These are phyloP conservation scores for Mortierella sp. DNA, from an alignment of 371 early-diverging fungal species.

Conservation along the genomic window DNA sequence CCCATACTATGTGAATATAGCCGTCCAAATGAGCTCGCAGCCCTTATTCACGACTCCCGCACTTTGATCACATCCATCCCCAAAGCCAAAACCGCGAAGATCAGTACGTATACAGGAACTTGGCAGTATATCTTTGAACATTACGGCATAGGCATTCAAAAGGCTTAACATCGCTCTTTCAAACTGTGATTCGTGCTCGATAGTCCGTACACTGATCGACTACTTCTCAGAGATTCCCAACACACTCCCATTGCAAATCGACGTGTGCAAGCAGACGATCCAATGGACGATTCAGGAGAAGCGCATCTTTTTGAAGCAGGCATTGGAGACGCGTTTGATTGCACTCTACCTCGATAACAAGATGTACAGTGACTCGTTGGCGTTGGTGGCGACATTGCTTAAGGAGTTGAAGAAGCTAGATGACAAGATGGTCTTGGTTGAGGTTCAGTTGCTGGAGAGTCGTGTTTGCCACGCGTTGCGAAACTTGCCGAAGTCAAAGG, in stretches of 20 bases:
- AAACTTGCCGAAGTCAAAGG: constrained; percentile 94
- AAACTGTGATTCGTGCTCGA: too few species aligned
- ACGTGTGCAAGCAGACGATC: constrained; percentile 92
- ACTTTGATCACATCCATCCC: constrained; percentile 85
- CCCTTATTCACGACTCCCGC: constrained; percentile 84
- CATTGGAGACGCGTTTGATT: constrained; percentile 92
- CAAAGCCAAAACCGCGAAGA: constrained; percentile 96
- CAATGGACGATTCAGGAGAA: constrained; percentile 93
- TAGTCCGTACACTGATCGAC: constrained; percentile 90
- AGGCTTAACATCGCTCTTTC: too few species aligned
- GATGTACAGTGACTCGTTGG: constrained; percentile 92
- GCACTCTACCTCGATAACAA: constrained; percentile 94
- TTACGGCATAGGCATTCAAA: too few species aligned
- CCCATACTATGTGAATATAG: constrained; percentile 56
- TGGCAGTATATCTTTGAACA: too few species aligned
- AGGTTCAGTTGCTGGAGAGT: constrained; percentile 97
- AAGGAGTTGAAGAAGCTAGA: constrained; percentile 97
- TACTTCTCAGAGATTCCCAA: constrained; percentile 89
- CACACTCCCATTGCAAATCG: constrained; percentile 89
- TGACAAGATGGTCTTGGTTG: constrained; percentile 97
- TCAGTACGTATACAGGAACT: constrained; percentile 66
- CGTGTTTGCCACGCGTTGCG: constrained; percentile 93
- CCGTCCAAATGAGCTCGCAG: constrained; percentile 81
- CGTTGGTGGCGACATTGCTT: constrained; percentile 84
- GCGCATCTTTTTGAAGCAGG: constrained; percentile 93